A percentile compares a stretch with the other conserved stretches of the same genome.
Evolutionary conservation across 148 eudicot genomes (phyloP).

Genomic region (Oxyria digyna): DNA sequence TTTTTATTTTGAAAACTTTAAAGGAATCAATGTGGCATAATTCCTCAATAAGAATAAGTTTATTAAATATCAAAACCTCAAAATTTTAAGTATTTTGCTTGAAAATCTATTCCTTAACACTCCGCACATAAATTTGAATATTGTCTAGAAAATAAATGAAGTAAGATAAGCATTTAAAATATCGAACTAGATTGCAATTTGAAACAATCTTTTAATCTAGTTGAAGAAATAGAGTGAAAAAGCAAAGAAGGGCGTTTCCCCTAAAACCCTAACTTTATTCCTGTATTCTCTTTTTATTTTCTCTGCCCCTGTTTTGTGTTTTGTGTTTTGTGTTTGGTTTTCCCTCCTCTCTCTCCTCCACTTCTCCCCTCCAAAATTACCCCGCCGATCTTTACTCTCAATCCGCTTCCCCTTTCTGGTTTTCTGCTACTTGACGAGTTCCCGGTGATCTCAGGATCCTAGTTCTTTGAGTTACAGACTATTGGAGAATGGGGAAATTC

Average conservation of each 20-base stretch:
- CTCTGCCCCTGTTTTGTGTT: slow-evolving; percentile 1
- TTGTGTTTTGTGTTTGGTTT: slow-evolving; percentile 3
- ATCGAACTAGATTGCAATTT: too few species aligned
- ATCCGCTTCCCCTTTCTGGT: background rate
- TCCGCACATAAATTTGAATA: too few species aligned
- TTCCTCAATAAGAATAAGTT: too few species aligned
- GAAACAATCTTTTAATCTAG: too few species aligned
- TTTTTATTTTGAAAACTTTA: too few species aligned
- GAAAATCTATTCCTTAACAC: too few species aligned
- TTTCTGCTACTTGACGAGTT: slow-evolving; percentile 7
- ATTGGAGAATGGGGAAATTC: slow-evolving; percentile 44
- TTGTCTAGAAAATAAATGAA: too few species aligned
- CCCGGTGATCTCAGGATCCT: background rate
- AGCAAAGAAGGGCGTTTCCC: slow-evolving; percentile 3
- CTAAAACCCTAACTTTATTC: slow-evolving; percentile 2
- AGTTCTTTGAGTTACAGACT: background rate
- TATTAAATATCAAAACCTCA: too few species aligned
- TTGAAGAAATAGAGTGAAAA: background rate
- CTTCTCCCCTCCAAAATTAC: background rate
- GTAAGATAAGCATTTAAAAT: too few species aligned
- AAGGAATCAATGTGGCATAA: too few species aligned
- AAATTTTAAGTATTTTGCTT: too few species aligned
- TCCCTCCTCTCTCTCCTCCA: slow-evolving; percentile 11
- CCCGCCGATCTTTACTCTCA: background rate
- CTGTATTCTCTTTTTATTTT: background rate